Evolutionary conservation across 768 basidiomycete species (phyloP).

Genomic region (Rossbeevera mucosa): DNA sequence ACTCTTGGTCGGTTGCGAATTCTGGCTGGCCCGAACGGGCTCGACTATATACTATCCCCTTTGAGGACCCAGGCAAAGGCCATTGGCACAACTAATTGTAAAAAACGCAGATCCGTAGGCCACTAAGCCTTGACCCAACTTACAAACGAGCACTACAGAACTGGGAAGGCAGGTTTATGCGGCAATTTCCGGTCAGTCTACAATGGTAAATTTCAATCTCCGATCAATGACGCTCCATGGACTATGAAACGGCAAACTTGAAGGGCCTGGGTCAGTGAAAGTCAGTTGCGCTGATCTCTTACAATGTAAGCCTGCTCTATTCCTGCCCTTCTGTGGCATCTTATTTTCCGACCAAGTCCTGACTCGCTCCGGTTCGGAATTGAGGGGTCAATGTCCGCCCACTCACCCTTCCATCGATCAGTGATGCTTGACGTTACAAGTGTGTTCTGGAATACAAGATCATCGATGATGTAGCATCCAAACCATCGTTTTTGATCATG

Average conservation of each 20-base stretch:
- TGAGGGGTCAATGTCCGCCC: conserved; percentile 5
- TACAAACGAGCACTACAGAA: no score
- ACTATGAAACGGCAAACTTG: neutral
- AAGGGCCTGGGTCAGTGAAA: neutral
- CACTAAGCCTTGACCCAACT: neutral
- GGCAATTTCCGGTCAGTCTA: neutral
- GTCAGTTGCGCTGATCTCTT: conserved; percentile 1
- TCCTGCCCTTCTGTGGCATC: conserved; percentile 8
- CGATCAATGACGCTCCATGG: neutral
- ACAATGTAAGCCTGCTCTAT: conserved; percentile 1
- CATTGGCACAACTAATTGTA: neutral
- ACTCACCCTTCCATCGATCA: neutral
- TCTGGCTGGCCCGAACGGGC: neutral
- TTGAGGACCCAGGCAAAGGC: neutral
- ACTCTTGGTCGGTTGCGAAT: neutral
- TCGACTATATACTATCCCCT: neutral
- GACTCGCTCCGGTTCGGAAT: neutral
- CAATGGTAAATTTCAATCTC: neutral
- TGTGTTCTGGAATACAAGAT: neutral
- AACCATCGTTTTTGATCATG: neutral
- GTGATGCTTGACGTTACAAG: neutral
- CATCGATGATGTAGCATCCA: neutral
- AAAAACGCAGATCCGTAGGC: neutral
- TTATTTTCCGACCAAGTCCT: conserved; percentile 9
- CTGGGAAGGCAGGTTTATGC: no score